Base-by-base conservation (phyloP, 2,329 filamentous ascomycete species). In the Arthroderma uncinatum region DNA sequence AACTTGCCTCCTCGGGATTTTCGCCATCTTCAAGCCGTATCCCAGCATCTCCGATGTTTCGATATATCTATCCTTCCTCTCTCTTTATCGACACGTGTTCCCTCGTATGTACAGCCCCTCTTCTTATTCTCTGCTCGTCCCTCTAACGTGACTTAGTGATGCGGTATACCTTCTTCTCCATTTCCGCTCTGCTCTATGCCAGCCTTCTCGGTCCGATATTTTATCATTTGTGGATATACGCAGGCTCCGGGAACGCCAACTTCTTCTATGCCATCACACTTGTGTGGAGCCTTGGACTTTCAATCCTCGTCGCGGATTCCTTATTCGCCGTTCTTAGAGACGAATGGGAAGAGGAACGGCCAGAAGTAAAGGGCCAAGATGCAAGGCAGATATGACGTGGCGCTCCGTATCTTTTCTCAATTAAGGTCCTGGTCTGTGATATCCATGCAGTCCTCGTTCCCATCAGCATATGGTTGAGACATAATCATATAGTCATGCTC, bases 191-290 rank as follows among this genome's bases (percentile, higher is more conserved):
- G 39, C 75, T 97, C 8, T 98, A 98, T 71, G 85, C 89, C 23
- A 86, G 85, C 2, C 85, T 95, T 61, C 79, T 98, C 0, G 93
- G 93, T 0, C 93, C 93, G 1, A 90, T 91, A 0, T 98, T 98
- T 69, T 95, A 97, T 70, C 85, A 98, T 68, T 77, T 98, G 4
- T 98, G 93, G 93, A 92, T 98, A 58, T 98, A 97, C 68, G 93
- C 93, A 1, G 93, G 93, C 53, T 95, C 90, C 57, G 93, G 93
- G 28, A 98, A 98, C 66, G 93, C 93, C 59, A 98, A 98, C 70
- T 98, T 98, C 75, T 98, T 98, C 75, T 98, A 98, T 69, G 93
- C 93, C 62, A 97, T 98, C 65, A 98, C 93, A 0, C 76, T 98
- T n/a, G 93, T 98, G 0, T 98, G 93, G 93, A 95, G 89, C 68